Conservation (phyloP, 1,284 basidiomycete genomes). For the Ganoderma resinaceum region DNA sequence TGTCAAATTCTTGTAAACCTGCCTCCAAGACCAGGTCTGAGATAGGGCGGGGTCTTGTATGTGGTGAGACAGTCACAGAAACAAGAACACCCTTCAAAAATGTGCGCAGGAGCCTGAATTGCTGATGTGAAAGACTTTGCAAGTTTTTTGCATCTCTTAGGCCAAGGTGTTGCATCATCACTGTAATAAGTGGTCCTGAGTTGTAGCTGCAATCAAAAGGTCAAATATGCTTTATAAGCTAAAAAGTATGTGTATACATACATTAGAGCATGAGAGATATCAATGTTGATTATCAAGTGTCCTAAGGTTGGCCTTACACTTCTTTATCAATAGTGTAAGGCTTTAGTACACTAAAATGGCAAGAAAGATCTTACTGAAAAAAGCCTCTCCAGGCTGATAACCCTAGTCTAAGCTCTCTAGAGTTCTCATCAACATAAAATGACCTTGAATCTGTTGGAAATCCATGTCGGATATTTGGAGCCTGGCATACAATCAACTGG, state of each 20-base stretch:
- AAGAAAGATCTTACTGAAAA: slow-evolving; percentile 12
- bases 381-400: slow-evolving; percentile 29
- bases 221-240: not conserved
- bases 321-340: slow-evolving; percentile 3
- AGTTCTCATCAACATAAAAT: slow-evolving; percentile 15
- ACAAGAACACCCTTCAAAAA: slow-evolving; percentile 21
- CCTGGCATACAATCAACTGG: slow-evolving; percentile 37
- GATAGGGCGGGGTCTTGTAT: slow-evolving; percentile 10
- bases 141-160: slow-evolving; percentile 5
- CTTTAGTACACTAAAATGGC: not conserved
- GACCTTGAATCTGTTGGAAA: slow-evolving; percentile 31
- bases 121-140: not conserved
- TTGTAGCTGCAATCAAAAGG: slow-evolving; percentile 11
- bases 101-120: slow-evolving; percentile 1
- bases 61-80: not conserved
- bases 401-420: slow-evolving; percentile 17
- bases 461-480: slow-evolving; percentile 36
- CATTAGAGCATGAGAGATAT: slow-evolving; percentile 33
- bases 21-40: slow-evolving; percentile 8
- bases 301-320: slow-evolving; percentile 32
- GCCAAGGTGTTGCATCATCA: slow-evolving; percentile 8
- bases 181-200: slow-evolving; percentile 3
- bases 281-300: slow-evolving; percentile 35
- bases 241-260: slow-evolving; percentile 11
- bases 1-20: slow-evolving; percentile 18